A percentile compares a stretch with the other conserved stretches of the same genome.
Evolutionary conservation across 2,329 filamentous ascomycete genomes (phyloP).

Genomic region (Penicillium sp.): DNA sequence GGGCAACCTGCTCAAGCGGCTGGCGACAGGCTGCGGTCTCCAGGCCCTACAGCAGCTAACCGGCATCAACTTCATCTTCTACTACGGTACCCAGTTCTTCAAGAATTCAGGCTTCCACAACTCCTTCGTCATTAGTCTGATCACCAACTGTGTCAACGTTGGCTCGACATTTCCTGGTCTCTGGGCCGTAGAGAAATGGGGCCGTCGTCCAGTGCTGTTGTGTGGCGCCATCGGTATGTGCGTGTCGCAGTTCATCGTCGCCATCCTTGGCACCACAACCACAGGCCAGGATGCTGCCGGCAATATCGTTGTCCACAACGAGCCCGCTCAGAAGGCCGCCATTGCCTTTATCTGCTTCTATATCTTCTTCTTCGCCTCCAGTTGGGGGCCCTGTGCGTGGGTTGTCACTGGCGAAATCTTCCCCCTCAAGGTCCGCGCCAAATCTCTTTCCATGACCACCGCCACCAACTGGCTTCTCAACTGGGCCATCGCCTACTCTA

Average conservation of each 20-base stretch:
- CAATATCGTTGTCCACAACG: not conserved
- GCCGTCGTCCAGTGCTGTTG: conserved; percentile 47
- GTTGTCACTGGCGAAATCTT: conserved; percentile 18
- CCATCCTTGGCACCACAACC: conserved; percentile 46
- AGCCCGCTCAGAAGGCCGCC: not conserved
- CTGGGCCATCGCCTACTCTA: conserved; percentile 7
- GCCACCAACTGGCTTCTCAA: conserved; percentile 18
- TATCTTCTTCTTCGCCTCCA: conserved; percentile 10
- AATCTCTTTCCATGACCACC: conserved; percentile 11
- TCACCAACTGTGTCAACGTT: conserved; percentile 52
- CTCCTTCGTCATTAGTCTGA: conserved; percentile 37
- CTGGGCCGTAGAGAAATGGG: conserved; percentile 51
- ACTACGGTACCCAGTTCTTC: conserved; percentile 45
- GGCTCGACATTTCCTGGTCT: conserved; percentile 50
- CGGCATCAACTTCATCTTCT: conserved; percentile 49
- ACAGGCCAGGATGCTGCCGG: conserved; percentile 20
- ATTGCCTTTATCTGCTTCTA: conserved; percentile 14
- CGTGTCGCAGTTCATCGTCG: conserved; percentile 51
- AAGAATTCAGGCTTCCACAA: conserved; percentile 4
- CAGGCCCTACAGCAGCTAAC: conserved; percentile 45
- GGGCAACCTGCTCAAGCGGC: conserved; percentile 37
- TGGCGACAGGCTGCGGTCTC: conserved; percentile 40
- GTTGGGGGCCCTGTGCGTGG: conserved; percentile 4
- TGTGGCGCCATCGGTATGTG: conserved; percentile 49
- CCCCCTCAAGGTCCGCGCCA: conserved; percentile 11